Conservation (phyloP, 306 rosid species). For the Cicer arietinum region DNA sequence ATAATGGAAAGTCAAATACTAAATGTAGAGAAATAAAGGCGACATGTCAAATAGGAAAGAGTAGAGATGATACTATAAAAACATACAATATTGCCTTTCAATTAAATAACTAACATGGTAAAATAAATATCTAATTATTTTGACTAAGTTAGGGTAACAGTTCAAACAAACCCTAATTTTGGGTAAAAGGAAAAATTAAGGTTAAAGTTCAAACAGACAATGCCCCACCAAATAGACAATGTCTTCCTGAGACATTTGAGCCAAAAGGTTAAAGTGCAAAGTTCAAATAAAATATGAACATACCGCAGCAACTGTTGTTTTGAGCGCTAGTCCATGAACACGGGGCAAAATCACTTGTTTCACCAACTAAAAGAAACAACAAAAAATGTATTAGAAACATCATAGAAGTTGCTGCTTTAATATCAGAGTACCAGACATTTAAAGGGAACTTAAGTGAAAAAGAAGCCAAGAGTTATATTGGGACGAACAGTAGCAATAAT, state of each 20-base stretch:
- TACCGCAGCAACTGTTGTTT: slow-evolving; percentile 98
- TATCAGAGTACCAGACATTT: slow-evolving; percentile 11
- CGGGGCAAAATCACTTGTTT: slow-evolving; percentile 93
- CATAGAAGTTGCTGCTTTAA: slow-evolving; percentile 22
- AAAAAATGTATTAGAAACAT: slow-evolving; percentile 39
- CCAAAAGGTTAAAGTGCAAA: slow-evolving; percentile 33
- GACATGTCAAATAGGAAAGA: background rate
- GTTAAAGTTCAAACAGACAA: no score
- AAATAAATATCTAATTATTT: slow-evolving; percentile 6
- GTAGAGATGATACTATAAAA: slow-evolving; percentile 2
- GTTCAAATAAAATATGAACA: slow-evolving; percentile 42
- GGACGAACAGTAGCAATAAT: background rate
- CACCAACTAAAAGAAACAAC: slow-evolving; percentile 66
- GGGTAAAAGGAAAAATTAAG: no score
- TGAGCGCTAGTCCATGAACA: slow-evolving; percentile 92
- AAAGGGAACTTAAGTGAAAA: background rate
- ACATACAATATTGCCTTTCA: slow-evolving; percentile 9
- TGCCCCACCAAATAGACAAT: slow-evolving; percentile 7
- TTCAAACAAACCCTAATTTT: background rate
- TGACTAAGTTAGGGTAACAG: background rate
- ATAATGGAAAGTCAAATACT: slow-evolving; percentile 1
- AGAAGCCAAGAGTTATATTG: background rate
- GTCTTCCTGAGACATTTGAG: slow-evolving; percentile 13
- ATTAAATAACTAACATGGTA: slow-evolving; percentile 12
- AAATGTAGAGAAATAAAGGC: background rate